phyloP scores from a whole-genome alignment of 169 alveolate species.

The Perkinsus marinus region DNA sequence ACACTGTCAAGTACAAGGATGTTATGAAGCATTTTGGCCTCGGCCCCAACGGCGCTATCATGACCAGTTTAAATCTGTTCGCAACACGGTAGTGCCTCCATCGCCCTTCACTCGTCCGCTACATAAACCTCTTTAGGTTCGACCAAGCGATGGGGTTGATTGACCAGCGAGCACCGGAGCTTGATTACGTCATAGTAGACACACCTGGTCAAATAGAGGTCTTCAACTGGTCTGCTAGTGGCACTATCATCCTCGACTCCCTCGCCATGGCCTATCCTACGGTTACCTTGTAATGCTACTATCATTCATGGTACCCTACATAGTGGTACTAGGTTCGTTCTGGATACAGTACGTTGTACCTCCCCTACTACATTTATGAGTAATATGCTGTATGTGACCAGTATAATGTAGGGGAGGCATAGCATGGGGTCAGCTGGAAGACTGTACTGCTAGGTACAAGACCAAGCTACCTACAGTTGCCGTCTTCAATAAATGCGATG shows the following conservation, averaged over 20 bases:
- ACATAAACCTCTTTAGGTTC: conserved; percentile 37
- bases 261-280: conserved; percentile 84
- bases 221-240: conserved; percentile 96
- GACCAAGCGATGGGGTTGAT: conserved; percentile 76
- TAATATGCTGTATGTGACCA: conserved; percentile 92
- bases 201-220: conserved; percentile 99
- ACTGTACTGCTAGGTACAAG: conserved; percentile 58
- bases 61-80: conserved; percentile 89
- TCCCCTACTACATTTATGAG: conserved; percentile 93
- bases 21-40: conserved; percentile 82
- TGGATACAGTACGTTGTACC: conserved; percentile 85
- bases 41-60: conserved; percentile 98
- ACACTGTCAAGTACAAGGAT: conserved; percentile 84
- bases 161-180: conserved; percentile 52
- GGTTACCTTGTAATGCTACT: conserved; percentile 53
- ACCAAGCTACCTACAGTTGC: conserved; percentile 79
- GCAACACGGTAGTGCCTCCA: conserved; percentile 62
- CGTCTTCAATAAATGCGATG: conserved; percentile 85
- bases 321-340: conserved; percentile 11
- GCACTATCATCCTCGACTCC: conserved; percentile 80
- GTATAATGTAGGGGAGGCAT: neutral
- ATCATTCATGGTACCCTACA: neutral
- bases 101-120: neutral
- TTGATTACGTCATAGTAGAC: conserved; percentile 84
- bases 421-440: too few relatives aligned